Conservation (phyloP, 495 filamentous ascomycete species). For the Neurospora sp. region DNA sequence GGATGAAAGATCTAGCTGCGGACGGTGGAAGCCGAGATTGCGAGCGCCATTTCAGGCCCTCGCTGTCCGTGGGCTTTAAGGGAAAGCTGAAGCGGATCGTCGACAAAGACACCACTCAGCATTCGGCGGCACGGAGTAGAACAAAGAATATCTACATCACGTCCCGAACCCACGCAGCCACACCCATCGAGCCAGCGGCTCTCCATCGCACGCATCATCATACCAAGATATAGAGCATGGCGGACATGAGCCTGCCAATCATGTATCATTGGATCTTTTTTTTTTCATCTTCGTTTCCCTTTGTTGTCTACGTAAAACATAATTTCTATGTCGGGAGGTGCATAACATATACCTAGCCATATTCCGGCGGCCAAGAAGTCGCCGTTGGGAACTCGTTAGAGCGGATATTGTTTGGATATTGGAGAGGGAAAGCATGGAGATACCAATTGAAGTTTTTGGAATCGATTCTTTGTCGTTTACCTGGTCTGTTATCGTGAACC, state of each 20-base stretch:
- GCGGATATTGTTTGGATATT: background rate
- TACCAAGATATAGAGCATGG: background rate
- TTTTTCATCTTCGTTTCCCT: background rate
- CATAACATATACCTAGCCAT: background rate
- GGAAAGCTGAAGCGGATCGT: background rate
- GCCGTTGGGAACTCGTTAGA: background rate
- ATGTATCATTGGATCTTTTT: background rate
- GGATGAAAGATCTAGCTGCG: background rate
- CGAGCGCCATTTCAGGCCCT: background rate
- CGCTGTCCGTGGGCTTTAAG: background rate
- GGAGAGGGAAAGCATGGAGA: background rate
- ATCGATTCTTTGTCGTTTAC: background rate
- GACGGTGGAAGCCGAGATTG: background rate
- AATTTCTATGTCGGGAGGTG: background rate
- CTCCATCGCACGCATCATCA: background rate
- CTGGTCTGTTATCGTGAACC: background rate
- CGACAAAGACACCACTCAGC: background rate
- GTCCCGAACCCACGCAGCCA: background rate
- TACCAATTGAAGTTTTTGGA: background rate
- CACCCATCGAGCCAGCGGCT: background rate
- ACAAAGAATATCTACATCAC: background rate
- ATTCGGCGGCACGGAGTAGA: background rate
- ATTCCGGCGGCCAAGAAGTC: background rate
- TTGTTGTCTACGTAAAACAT: background rate
- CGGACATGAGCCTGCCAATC: background rate